These are phyloP conservation scores for Gypsophila paniculata DNA, from an alignment of 179 eudicot genomes.

Conservation along the genomic window DNA sequence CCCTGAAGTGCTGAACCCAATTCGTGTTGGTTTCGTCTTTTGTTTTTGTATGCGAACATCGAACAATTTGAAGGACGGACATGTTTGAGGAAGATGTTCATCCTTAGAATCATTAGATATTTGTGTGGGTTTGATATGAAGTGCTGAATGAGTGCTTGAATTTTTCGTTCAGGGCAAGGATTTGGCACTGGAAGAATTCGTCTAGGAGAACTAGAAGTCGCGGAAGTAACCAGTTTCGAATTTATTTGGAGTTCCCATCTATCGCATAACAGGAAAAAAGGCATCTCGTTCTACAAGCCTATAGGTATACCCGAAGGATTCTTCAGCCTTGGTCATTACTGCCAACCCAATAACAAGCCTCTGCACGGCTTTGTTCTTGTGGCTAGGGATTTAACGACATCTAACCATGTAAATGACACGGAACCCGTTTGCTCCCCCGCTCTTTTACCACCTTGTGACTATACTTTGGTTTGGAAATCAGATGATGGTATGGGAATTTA, in stretches of 20 bases:
- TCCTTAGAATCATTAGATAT: background rate
- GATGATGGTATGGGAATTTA: slow-evolving; percentile 41
- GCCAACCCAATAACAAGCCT: slow-evolving; percentile 51
- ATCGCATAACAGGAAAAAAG: slow-evolving; percentile 37
- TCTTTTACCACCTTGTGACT: slow-evolving; percentile 60
- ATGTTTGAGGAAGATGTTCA: background rate
- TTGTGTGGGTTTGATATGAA: background rate
- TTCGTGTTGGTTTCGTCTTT: background rate
- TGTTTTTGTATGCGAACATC: background rate
- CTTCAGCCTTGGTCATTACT: slow-evolving; percentile 69
- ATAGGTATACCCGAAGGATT: slow-evolving; percentile 59
- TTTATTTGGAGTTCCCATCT: slow-evolving; percentile 59
- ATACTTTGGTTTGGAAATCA: slow-evolving; percentile 65
- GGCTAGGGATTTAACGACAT: slow-evolving; percentile 41
- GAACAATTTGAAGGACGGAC: background rate
- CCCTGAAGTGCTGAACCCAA: background rate
- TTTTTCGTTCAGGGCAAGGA: slow-evolving; percentile 50
- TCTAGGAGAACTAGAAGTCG: slow-evolving; percentile 74
- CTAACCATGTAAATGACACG: slow-evolving; percentile 4
- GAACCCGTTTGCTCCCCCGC: slow-evolving; percentile 37
- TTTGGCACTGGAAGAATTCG: slow-evolving; percentile 56
- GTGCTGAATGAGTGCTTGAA: background rate
- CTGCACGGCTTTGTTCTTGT: slow-evolving; percentile 59
- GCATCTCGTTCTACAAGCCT: slow-evolving; percentile 68
- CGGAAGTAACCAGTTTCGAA: slow-evolving; percentile 51